Percentiles rank a stretch among this genome's conserved stretches.
These are phyloP conservation scores for Gigaspora rosea DNA, from an alignment of 192 early-diverging fungal species.

Conservation along the genomic window DNA sequence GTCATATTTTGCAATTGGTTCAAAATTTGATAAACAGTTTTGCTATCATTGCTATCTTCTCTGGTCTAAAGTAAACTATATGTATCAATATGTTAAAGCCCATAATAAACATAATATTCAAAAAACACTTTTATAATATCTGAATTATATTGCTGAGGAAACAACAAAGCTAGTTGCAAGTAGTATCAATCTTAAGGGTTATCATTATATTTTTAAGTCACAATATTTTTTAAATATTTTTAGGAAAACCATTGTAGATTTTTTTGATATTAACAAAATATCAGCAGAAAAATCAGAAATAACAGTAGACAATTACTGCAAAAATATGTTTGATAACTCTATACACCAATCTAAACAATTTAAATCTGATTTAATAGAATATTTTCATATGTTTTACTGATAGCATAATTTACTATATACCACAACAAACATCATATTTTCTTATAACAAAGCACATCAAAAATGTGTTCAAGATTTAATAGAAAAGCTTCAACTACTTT, in stretches of 20 bases:
- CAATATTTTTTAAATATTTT: conserved; percentile 1
- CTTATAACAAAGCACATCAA: no score
- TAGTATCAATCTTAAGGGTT: no score
- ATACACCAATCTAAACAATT: neutral
- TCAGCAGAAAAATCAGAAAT: neutral
- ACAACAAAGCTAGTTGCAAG: no score
- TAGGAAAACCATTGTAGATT: neutral
- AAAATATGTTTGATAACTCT: neutral
- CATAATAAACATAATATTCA: neutral
- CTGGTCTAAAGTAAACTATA: neutral
- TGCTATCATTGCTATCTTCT: neutral
- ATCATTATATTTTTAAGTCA: conserved; percentile 2
- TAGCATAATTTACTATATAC: conserved; percentile 11
- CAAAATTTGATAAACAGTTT: neutral
- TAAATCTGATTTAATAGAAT: neutral
- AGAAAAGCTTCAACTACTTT: no score
- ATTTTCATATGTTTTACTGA: neutral
- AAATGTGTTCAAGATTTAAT: no score
- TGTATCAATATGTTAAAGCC: no score
- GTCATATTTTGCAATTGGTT: neutral
- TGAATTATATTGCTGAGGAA: conserved; percentile 4
- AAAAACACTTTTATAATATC: neutral
- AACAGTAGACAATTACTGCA: neutral
- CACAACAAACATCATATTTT: neutral
- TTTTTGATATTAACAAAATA: neutral